phyloP scores from a whole-genome alignment of 805 yeast species.

The Jamesozyma jinghongensis region DNA sequence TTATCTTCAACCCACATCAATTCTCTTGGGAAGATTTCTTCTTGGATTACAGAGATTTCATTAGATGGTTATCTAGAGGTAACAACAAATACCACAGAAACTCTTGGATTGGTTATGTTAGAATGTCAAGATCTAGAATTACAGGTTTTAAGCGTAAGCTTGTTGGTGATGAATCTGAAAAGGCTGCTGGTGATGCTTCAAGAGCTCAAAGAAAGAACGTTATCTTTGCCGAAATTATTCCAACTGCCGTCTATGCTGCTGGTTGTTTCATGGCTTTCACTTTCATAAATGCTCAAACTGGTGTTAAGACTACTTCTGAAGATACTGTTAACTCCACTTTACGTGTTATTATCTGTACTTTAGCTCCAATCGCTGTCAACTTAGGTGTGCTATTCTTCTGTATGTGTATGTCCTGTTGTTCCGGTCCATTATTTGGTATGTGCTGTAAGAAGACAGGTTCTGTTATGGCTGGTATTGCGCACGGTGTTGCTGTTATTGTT shows the following conservation, averaged over 20 bases:
- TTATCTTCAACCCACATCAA: conserved; percentile 95
- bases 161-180: conserved; percentile 70
- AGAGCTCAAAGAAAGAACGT: conserved; percentile 76
- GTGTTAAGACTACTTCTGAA: conserved; percentile 46
- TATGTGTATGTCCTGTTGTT: conserved; percentile 85
- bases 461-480: conserved; percentile 90
- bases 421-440: conserved; percentile 89
- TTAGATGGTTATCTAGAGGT: conserved; percentile 88
- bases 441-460: conserved; percentile 97
- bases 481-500: conserved; percentile 84
- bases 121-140: conserved; percentile 74
- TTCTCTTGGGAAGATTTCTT: conserved; percentile 94
- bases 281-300: conserved; percentile 77
- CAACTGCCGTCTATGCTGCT: conserved; percentile 64
- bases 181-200: conserved; percentile 72
- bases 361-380: conserved; percentile 87
- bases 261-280: conserved; percentile 75
- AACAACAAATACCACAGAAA: conserved; percentile 81
- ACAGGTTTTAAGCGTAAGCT: conserved; percentile 75
- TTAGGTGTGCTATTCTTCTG: conserved; percentile 75
- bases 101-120: conserved; percentile 79
- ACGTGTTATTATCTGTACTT: conserved; percentile 68
- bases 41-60: conserved; percentile 89
- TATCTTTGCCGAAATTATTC: conserved; percentile 60
- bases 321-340: conserved; percentile 56